Evolutionary conservation across 1,284 basidiomycete genomes (phyloP).

Genomic region (Ceratobasidium sp.): DNA sequence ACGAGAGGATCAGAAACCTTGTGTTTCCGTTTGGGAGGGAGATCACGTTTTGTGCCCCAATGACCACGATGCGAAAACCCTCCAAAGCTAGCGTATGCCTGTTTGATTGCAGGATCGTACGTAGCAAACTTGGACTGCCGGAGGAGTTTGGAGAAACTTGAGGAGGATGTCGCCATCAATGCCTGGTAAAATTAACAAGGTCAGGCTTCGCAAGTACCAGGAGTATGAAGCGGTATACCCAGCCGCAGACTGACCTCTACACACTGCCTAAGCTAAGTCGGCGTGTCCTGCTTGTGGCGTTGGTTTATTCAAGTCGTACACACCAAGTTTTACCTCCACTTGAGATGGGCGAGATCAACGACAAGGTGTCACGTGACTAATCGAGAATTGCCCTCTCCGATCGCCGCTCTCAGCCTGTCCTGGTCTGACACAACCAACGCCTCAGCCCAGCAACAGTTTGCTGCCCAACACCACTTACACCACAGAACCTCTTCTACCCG

Average conservation of each 20-base stretch:
- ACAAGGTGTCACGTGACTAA: too few relatives aligned
- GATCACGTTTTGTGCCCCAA: slow-evolving; percentile 79
- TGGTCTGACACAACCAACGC: too few relatives aligned
- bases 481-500: too few relatives aligned
- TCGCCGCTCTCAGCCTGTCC: too few relatives aligned
- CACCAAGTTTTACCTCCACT: too few relatives aligned
- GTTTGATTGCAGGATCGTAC: slow-evolving; percentile 73
- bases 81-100: slow-evolving; percentile 72
- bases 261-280: too few relatives aligned
- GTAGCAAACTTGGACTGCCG: slow-evolving; percentile 78
- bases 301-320: not conserved
- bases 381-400: too few relatives aligned
- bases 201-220: not conserved
- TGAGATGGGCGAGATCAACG: too few relatives aligned
- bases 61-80: slow-evolving; percentile 75
- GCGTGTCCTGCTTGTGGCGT: too few relatives aligned
- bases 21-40: slow-evolving; percentile 51
- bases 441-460: too few relatives aligned
- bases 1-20: slow-evolving; percentile 29
- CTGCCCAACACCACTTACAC: too few relatives aligned
- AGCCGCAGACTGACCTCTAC: not conserved
- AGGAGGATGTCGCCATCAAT: slow-evolving; percentile 51
- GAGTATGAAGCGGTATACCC: not conserved
- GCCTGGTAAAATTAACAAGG: not conserved
- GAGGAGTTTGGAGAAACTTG: slow-evolving; percentile 73